These are phyloP conservation scores for Calonectria pteridis DNA, from an alignment of 2,329 filamentous ascomycete genomes.

Conservation along the genomic window DNA sequence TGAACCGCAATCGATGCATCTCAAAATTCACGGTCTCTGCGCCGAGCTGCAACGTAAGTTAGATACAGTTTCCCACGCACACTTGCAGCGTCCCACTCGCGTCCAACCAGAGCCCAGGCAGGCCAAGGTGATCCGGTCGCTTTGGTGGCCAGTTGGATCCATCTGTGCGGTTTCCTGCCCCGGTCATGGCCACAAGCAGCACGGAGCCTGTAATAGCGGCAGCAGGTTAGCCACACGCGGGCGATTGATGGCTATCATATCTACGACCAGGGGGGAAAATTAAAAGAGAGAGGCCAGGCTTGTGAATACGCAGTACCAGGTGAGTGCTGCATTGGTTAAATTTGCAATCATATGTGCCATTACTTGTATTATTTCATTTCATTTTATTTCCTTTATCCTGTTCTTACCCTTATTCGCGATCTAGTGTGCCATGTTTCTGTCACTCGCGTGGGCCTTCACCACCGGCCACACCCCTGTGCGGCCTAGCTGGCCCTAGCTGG, in stretches of 20 bases:
- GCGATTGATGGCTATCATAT: background rate
- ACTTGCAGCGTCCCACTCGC: conserved; percentile 13
- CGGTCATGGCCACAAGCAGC: conserved; percentile 5
- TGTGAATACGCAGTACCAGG: background rate
- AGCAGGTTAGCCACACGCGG: background rate
- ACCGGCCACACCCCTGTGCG: conserved; percentile 29
- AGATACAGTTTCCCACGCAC: conserved; percentile 13
- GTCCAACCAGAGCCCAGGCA: conserved; percentile 18
- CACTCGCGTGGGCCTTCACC: conserved; percentile 25
- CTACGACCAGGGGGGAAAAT: background rate
- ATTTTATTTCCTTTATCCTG: background rate
- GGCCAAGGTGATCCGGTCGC: background rate
- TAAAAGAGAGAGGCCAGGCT: background rate
- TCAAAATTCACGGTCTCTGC: conserved; percentile 18
- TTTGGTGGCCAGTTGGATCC: conserved; percentile 15
- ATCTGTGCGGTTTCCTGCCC: conserved; percentile 25
- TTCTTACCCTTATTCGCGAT: background rate
- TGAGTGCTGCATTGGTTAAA: background rate
- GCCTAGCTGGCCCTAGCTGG: conserved; percentile 28
- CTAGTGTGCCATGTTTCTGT: background rate
- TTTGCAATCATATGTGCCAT: background rate
- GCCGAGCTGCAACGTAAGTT: conserved; percentile 2
- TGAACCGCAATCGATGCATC: conserved; percentile 11
- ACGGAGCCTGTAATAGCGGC: conserved; percentile 9
- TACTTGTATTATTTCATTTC: background rate